phyloP scores from a whole-genome alignment of 2,329 filamentous ascomycete species.

The Colletotrichum tamarilloi region DNA sequence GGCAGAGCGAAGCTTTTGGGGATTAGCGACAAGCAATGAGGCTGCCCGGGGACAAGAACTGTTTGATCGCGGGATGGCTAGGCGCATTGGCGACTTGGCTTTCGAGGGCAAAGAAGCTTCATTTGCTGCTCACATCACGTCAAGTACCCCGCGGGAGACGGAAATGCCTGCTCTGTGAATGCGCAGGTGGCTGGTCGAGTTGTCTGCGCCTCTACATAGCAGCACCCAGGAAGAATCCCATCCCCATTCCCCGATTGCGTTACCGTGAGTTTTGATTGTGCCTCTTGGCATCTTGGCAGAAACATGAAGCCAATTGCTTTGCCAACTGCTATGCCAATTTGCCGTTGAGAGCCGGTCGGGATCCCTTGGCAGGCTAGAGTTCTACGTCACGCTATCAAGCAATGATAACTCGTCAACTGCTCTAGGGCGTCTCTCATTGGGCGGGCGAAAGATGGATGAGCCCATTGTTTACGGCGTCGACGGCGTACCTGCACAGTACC shows the following conservation, averaged over 20 bases:
- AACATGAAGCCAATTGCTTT: conserved; percentile 15
- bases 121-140: neutral
- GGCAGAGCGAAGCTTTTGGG: conserved; percentile 29
- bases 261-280: conserved; percentile 15
- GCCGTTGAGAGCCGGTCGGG: neutral
- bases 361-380: conserved; percentile 3
- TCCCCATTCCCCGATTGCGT: conserved; percentile 27
- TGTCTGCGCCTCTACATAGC: neutral
- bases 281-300: conserved; percentile 29
- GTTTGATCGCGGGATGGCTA: neutral
- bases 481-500: neutral
- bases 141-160: neutral
- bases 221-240: neutral
- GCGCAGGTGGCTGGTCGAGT: neutral
- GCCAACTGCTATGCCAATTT: conserved; percentile 16
- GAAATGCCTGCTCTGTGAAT: neutral
- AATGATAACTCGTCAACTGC: conserved; percentile 7
- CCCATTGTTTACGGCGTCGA: neutral
- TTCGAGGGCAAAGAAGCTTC: neutral
- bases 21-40: conserved; percentile 24
- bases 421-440: conserved; percentile 4
- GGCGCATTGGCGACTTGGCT: neutral
- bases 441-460: neutral
- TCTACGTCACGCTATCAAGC: conserved; percentile 15
- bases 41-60: neutral